Conservation (phyloP, 1,139 yeast genomes). For the Blastobotrys apis region DNA sequence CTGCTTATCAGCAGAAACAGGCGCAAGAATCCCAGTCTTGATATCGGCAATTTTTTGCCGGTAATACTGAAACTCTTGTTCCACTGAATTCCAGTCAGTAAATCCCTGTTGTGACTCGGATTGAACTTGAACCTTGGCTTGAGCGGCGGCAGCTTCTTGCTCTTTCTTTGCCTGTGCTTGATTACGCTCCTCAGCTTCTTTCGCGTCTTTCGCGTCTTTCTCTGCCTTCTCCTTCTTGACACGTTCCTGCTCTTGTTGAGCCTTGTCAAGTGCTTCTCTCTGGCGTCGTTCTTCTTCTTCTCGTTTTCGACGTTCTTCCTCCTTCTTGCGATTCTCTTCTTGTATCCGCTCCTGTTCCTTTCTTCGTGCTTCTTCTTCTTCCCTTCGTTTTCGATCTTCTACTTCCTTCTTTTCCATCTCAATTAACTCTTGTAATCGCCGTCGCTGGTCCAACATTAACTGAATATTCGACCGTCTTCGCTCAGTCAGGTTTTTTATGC, state of each 20-base stretch:
- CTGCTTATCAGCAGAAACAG: slow-evolving; percentile 35
- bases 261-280: slow-evolving; percentile 21
- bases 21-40: slow-evolving; percentile 46
- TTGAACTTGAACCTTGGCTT: slow-evolving; percentile 16
- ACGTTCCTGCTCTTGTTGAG: slow-evolving; percentile 17
- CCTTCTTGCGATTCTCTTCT: slow-evolving; percentile 19
- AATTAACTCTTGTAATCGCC: slow-evolving; percentile 14
- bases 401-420: slow-evolving; percentile 15
- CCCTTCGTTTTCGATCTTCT: slow-evolving; percentile 8
- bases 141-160: slow-evolving; percentile 10
- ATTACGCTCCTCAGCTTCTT: slow-evolving; percentile 15
- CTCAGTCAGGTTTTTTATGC: slow-evolving; percentile 2
- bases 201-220: slow-evolving; percentile 18
- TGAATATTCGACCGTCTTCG: slow-evolving; percentile 13
- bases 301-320: slow-evolving; percentile 16
- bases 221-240: slow-evolving; percentile 12
- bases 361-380: slow-evolving; percentile 22
- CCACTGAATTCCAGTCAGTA: slow-evolving; percentile 43
- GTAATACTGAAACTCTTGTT: slow-evolving; percentile 47
- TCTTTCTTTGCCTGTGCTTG: slow-evolving; percentile 16
- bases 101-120: slow-evolving; percentile 25
- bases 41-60: slow-evolving; percentile 55
- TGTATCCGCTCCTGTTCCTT: slow-evolving; percentile 20
- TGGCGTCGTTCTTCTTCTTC: slow-evolving; percentile 20
- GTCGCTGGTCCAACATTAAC: slow-evolving; percentile 11